Conservation (phyloP, 306 rosid genomes). For the Begonia loranthoides region DNA sequence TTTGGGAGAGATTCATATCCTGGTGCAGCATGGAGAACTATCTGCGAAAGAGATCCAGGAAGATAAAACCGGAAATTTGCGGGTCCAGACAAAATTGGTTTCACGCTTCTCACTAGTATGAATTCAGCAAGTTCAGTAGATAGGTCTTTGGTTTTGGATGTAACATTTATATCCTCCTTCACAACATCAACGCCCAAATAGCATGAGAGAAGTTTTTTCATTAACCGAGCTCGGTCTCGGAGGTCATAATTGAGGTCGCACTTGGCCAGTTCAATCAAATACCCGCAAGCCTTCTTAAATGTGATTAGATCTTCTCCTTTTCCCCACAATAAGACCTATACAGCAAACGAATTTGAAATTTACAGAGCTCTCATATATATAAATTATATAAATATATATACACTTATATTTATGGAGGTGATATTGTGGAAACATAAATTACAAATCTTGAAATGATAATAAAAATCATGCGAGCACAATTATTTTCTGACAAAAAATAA, state of each 20-base stretch:
- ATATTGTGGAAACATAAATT: too few species aligned
- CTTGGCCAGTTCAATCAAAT: slow-evolving; percentile 71
- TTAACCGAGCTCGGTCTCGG: slow-evolving; percentile 72
- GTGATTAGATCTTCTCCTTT: slow-evolving; percentile 41
- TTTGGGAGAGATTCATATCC: slow-evolving; percentile 98
- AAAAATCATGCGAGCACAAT: too few species aligned
- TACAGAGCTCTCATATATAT: background rate
- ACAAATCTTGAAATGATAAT: too few species aligned
- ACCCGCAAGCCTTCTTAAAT: slow-evolving; percentile 36
- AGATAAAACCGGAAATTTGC: slow-evolving; percentile 64
- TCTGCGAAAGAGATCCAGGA: slow-evolving; percentile 92
- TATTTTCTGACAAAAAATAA: too few species aligned
- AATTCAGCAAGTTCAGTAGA: slow-evolving; percentile 39
- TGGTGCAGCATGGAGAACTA: slow-evolving; percentile 97
- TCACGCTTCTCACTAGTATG: slow-evolving; percentile 42
- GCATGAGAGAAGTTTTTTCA: slow-evolving; percentile 41
- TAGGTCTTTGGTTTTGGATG: slow-evolving; percentile 24
- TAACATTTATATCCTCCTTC: slow-evolving; percentile 21
- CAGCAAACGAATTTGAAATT: slow-evolving; percentile 16
- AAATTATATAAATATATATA: background rate
- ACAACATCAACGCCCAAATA: slow-evolving; percentile 33
- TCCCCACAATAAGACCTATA: slow-evolving; percentile 47
- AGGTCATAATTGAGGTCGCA: slow-evolving; percentile 67
- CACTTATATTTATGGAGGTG: too few species aligned
- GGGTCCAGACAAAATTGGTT: slow-evolving; percentile 37